Conservation (phyloP, 345 rosid genomes). For the Citrus sp. region DNA sequence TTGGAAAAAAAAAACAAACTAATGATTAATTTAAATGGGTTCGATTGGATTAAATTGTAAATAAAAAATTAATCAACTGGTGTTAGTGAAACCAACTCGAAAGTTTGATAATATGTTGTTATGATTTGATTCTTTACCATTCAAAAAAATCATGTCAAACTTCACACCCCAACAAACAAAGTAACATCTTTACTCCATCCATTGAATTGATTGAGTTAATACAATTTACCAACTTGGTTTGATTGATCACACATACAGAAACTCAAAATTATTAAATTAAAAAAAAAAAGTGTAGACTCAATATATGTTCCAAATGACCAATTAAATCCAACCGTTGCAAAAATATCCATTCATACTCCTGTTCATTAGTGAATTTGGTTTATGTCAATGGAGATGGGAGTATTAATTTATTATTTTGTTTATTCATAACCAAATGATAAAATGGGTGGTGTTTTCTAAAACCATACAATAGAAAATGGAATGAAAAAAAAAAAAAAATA, state of each 20-base stretch:
- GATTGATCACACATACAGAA: background rate
- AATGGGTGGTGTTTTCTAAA: background rate
- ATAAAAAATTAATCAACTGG: background rate
- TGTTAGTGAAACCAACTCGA: background rate
- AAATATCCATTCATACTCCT: too few relatives aligned
- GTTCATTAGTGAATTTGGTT: too few relatives aligned
- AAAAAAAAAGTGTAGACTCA: too few relatives aligned
- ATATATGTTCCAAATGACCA: too few relatives aligned
- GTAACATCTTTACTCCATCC: background rate
- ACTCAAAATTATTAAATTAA: background rate
- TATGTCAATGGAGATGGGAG: too few relatives aligned
- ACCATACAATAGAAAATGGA: background rate
- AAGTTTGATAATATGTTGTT: background rate
- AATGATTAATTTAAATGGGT: background rate
- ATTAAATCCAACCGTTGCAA: too few relatives aligned
- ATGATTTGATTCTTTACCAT: conserved; percentile 4
- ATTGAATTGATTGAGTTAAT: conserved; percentile 5
- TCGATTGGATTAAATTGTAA: background rate
- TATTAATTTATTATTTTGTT: too few relatives aligned
- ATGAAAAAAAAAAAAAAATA: too few relatives aligned
- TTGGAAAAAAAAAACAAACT: background rate
- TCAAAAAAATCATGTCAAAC: background rate
- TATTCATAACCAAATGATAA: background rate
- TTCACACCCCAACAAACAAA: background rate
- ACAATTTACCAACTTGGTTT: conserved; percentile 1